Conservation (phyloP, 139 green algal species). For the Penium margaritaceum region DNA sequence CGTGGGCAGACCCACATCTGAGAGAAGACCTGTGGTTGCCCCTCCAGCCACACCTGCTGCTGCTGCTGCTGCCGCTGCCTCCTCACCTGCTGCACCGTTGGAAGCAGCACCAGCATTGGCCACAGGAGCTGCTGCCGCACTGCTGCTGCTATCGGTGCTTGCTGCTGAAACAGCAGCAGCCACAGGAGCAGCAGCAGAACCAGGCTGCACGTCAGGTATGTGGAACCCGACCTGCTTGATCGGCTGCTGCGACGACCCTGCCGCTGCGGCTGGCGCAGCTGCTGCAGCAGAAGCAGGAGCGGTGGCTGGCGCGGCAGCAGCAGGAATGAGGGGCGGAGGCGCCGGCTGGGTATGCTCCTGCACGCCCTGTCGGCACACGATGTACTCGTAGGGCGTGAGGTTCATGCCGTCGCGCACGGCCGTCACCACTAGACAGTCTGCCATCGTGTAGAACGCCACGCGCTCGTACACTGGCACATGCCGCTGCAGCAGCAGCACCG, state of each 20-base stretch:
- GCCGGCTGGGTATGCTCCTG: not conserved
- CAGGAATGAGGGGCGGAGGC: not conserved
- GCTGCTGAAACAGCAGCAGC: not conserved
- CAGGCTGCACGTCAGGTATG: no score
- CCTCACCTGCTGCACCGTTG: not conserved
- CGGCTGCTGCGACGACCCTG: no score
- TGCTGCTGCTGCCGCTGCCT: not conserved
- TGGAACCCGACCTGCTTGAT: no score
- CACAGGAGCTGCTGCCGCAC: not conserved
- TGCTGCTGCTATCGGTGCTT: not conserved
- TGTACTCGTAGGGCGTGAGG: constrained; percentile 95
- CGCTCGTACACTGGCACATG: constrained; percentile 83
- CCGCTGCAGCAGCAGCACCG: constrained; percentile 79
- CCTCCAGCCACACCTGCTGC: no score
- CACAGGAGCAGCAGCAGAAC: not conserved
- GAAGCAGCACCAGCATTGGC: not conserved
- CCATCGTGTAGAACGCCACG: constrained; percentile 79
- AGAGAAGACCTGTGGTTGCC: no score
- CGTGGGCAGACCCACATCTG: no score
- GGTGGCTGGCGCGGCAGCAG: not conserved
- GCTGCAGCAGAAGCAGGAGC: constrained; percentile 3
- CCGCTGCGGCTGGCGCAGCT: no score
- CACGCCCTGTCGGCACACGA: constrained; percentile 80
- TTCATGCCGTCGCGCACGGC: constrained; percentile 94
- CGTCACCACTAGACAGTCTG: constrained; percentile 81